Conservation (phyloP, 2,329 filamentous ascomycete genomes). For the Penicillium expansum region DNA sequence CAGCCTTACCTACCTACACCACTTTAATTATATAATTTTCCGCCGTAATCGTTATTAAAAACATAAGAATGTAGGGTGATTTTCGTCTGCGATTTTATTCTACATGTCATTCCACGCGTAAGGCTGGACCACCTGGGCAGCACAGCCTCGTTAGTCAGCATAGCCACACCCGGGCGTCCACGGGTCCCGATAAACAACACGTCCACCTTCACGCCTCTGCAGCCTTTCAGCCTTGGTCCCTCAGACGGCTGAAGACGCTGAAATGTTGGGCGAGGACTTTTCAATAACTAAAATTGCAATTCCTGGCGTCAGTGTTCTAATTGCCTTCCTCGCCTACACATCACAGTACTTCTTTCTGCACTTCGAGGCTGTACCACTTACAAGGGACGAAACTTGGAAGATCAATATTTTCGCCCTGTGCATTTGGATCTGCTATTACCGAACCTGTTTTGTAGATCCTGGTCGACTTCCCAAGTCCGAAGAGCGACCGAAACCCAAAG, state of each 20-base stretch:
- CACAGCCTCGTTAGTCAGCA: constrained; percentile 17
- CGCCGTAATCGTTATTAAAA: too few relatives aligned
- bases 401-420: constrained; percentile 56
- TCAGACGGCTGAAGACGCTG: neutral
- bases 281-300: constrained; percentile 48
- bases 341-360: constrained; percentile 58
- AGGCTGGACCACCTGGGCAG: neutral
- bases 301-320: constrained; percentile 54
- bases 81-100: too few relatives aligned
- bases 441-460: constrained; percentile 59
- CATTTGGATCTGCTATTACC: constrained; percentile 58
- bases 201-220: constrained; percentile 5
- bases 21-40: too few relatives aligned
- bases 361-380: constrained; percentile 55
- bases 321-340: constrained; percentile 58
- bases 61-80: too few relatives aligned
- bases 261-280: constrained; percentile 27
- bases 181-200: constrained; percentile 18
- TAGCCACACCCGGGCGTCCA: neutral
- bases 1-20: too few relatives aligned
- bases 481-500: constrained; percentile 20
- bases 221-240: neutral
- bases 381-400: constrained; percentile 48
- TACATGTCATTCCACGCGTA: neutral
- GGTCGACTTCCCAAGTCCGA: constrained; percentile 52